A percentile compares a stretch with the other conserved stretches of the same genome.
Evolutionary conservation across 2,329 filamentous ascomycete genomes (phyloP).

Genomic region (Fusarium transvaalense): DNA sequence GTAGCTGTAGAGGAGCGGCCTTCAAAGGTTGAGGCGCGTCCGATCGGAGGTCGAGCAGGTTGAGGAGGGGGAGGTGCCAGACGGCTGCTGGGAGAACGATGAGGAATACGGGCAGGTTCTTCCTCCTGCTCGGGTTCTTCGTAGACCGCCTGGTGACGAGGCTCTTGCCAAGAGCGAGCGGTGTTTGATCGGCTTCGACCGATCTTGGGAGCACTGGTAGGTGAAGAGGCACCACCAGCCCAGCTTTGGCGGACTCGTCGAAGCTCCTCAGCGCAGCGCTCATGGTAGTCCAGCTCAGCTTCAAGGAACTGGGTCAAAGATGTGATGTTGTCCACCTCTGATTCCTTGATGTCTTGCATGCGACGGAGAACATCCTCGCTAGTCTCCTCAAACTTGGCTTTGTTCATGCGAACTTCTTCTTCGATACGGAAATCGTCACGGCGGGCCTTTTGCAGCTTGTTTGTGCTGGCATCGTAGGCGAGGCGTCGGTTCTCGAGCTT

Average conservation of each 20-base stretch:
- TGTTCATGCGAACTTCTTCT: constrained; percentile 90
- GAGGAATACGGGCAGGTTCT: constrained; percentile 58
- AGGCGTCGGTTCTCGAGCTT: constrained; percentile 92
- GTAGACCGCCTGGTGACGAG: constrained; percentile 51
- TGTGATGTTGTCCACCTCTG: constrained; percentile 83
- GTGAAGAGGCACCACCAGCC: constrained; percentile 50
- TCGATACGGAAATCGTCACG: constrained; percentile 94
- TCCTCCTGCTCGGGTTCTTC: constrained; percentile 51
- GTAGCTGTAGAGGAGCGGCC: constrained; percentile 38
- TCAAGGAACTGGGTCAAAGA: constrained; percentile 88
- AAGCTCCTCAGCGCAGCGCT: constrained; percentile 88
- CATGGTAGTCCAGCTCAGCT: constrained; percentile 90
- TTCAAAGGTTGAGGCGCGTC: constrained; percentile 58
- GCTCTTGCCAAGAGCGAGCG: constrained; percentile 60
- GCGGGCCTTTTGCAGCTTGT: constrained; percentile 93
- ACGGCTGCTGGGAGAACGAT: constrained; percentile 55
- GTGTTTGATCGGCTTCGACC: constrained; percentile 63
- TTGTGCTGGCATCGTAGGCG: constrained; percentile 89
- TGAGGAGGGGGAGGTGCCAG: constrained; percentile 53
- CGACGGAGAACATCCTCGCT: constrained; percentile 90
- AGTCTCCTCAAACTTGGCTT: constrained; percentile 96
- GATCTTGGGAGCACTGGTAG: constrained; percentile 36
- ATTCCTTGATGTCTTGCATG: constrained; percentile 97
- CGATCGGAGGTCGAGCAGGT: constrained; percentile 54
- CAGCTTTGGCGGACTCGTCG: constrained; percentile 64